These are phyloP conservation scores for Venturia effusa DNA, from an alignment of 2,329 filamentous ascomycete species.

Conservation along the genomic window DNA sequence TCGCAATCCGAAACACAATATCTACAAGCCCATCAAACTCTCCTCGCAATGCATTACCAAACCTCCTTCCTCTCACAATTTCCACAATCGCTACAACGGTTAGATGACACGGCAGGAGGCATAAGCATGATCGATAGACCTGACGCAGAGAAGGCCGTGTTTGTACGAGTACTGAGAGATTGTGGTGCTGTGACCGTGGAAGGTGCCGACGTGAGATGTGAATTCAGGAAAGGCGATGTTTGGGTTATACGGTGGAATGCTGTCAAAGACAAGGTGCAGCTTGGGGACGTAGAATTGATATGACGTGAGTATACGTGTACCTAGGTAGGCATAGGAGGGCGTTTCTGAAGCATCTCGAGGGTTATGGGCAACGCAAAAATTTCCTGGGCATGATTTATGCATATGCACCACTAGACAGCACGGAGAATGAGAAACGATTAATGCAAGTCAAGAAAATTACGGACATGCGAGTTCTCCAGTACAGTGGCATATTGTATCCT, in stretches of 20 bases:
- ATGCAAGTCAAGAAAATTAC: too few relatives aligned
- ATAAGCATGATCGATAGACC: constrained; percentile 88
- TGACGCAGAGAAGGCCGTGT: constrained; percentile 73
- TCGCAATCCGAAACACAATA: constrained; percentile 72
- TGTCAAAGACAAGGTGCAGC: constrained; percentile 53
- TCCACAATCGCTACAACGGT: constrained; percentile 63
- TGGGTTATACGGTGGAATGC: constrained; percentile 49
- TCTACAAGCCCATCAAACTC: constrained; percentile 70
- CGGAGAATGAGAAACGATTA: neutral
- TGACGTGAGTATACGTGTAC: neutral
- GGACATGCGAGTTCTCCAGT: too few relatives aligned
- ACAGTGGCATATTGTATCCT: too few relatives aligned
- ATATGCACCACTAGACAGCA: neutral
- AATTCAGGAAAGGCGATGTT: constrained; percentile 40
- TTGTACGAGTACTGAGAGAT: constrained; percentile 61
- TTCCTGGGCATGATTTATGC: neutral
- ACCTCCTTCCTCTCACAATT: constrained; percentile 77
- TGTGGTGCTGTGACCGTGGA: constrained; percentile 41
- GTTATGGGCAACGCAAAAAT: neutral
- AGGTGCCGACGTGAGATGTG: constrained; percentile 46
- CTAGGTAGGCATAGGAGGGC: neutral
- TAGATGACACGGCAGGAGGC: constrained; percentile 85
- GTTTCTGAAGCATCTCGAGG: neutral
- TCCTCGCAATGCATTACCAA: constrained; percentile 76
- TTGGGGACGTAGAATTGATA: constrained; percentile 60